A percentile compares a stretch with the other conserved stretches of the same genome.
These are phyloP conservation scores for Cadophora luteo-olivacea DNA, from an alignment of 2,329 filamentous ascomycete genomes.

Conservation along the genomic window DNA sequence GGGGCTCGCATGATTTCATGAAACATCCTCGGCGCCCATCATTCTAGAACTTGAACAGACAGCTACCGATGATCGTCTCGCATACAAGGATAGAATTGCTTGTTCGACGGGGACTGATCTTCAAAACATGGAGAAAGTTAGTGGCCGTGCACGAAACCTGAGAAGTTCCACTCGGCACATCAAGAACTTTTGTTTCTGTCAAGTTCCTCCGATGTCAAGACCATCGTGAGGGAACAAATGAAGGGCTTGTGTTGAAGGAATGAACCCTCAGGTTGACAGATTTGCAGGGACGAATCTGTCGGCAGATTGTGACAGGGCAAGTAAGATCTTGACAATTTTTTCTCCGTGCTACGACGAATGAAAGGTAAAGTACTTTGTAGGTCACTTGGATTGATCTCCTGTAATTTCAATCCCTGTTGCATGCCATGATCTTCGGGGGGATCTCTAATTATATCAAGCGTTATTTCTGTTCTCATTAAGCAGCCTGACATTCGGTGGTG, in stretches of 20 bases:
- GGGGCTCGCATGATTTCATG: conserved; percentile 6
- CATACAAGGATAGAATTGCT: conserved; percentile 12
- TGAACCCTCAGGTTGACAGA: not conserved
- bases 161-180: conserved; percentile 7
- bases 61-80: not conserved
- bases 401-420: not conserved
- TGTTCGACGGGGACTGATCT: conserved; percentile 4
- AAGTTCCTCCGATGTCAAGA: conserved; percentile 6
- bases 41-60: not conserved
- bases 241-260: not conserved
- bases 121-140: conserved; percentile 8
- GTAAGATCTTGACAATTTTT: not conserved
- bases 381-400: not conserved
- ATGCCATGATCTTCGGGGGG: not conserved
- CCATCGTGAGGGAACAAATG: not conserved
- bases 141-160: conserved; percentile 12
- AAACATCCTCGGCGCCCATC: conserved; percentile 3
- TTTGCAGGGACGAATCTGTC: not conserved
- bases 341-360: not conserved
- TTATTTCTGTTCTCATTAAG: not conserved
- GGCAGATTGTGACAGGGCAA: not conserved
- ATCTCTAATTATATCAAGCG: not conserved
- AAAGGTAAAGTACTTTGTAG: not conserved
- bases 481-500: too few species aligned
- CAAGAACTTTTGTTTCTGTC: conserved; percentile 7